These are phyloP conservation scores for Incumbomyces lentus DNA, from an alignment of 2,329 filamentous ascomycete species.

Conservation along the genomic window DNA sequence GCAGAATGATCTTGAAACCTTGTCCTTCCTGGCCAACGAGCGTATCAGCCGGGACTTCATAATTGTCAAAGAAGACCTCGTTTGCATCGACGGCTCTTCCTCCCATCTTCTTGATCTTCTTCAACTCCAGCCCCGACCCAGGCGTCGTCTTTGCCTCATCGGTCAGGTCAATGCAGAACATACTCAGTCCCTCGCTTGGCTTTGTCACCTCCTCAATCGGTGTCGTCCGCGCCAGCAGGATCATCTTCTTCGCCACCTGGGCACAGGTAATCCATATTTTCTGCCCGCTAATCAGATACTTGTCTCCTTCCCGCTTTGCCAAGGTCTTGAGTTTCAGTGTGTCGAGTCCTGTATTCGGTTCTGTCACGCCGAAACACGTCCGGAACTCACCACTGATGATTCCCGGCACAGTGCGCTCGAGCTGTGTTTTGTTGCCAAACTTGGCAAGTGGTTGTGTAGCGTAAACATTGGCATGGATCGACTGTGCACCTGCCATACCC, in stretches of 20 bases:
- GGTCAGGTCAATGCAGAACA: conserved; percentile 69
- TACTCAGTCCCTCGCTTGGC: conserved; percentile 62
- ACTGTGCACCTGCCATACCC: conserved; percentile 61
- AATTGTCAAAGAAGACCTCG: conserved; percentile 79
- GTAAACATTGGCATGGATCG: conserved; percentile 59
- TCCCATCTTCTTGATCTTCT: conserved; percentile 75
- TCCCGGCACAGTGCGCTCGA: conserved; percentile 53
- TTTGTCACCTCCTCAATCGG: conserved; percentile 56
- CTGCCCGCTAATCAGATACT: conserved; percentile 61
- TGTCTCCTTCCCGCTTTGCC: conserved; percentile 50
- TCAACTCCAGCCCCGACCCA: conserved; percentile 54
- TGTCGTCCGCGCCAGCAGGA: conserved; percentile 67
- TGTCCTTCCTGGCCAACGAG: conserved; percentile 63
- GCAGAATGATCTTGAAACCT: conserved; percentile 69
- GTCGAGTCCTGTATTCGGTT: conserved; percentile 69
- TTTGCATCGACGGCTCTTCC: conserved; percentile 74
- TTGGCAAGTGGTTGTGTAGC: conserved; percentile 61
- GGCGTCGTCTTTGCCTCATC: conserved; percentile 41
- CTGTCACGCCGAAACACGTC: conserved; percentile 76
- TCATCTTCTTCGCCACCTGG: conserved; percentile 73
- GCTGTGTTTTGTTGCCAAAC: conserved; percentile 58
- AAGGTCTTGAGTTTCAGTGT: conserved; percentile 60
- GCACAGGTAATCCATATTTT: conserved; percentile 88
- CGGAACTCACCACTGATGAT: conserved; percentile 63
- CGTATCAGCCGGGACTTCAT: conserved; percentile 51